Evolutionary conservation across 2,329 filamentous ascomycete species (phyloP), one percentile per base, ranked within the genome.

Genomic region (Aspergillus awamori): DNA sequence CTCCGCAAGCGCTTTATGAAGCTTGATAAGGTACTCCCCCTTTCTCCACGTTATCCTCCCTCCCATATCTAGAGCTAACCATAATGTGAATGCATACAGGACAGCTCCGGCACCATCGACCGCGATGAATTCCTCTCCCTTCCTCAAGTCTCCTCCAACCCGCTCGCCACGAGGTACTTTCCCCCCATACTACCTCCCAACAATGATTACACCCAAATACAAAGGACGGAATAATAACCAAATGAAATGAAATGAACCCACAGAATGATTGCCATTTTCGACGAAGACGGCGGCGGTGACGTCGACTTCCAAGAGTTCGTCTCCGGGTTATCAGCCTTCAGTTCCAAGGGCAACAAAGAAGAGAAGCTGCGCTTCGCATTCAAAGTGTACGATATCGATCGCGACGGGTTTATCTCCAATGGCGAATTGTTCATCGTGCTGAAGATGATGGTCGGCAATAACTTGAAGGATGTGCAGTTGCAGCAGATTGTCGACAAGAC

Each of bases 371-470:
- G 88, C 58, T 99, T 99, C 75, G 95, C 95, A 48, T 99, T 99
- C 87, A 97, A 97, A 80, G 95, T 99, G 63, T 99, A 99, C 84
- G 95, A 99, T 78, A 98, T 99, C 74, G 95, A 99, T 80, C 92
- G 95, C 63, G 95, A 99, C 78, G 95, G 95, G 24, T 99, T 91
- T 81, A 99, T 99, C 75, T 96, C 92, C 83, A 99, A 99, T 79
- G 95, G 95, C 72, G 95, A 99, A 83, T 86, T 99, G 55, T 99
- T 98, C 79, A 98, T 99, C 73, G 95, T 99, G 74, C 85, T 99
- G 73, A 99, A 99, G 90, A 99, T 99, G 95, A 99, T 99, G 95
- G 95, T 99, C 55, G 95, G 95, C 62, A 97, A 91, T 82, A 99
- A 99, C 79, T 82, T 99, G 74, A 99, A 99, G 85, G 95, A 99